These are phyloP conservation scores for Cucurbita moschata DNA, from an alignment of 306 rosid genomes.

Conservation along the genomic window DNA sequence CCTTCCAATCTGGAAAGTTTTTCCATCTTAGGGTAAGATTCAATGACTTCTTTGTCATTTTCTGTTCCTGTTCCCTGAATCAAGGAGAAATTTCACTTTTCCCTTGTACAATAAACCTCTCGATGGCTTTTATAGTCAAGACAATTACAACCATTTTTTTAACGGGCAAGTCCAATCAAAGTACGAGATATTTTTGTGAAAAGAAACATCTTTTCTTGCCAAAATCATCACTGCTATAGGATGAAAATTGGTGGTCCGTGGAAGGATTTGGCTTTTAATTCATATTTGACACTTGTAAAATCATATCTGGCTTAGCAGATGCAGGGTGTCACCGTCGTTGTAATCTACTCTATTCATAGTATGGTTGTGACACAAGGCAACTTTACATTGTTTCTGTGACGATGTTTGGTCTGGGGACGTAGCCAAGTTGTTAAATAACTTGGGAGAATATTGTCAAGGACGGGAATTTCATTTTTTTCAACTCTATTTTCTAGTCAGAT, in stretches of 20 bases:
- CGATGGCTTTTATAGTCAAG: not conserved
- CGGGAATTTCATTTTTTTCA: conserved; percentile 1
- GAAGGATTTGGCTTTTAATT: not conserved
- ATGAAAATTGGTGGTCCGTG: not conserved
- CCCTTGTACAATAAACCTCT: not conserved
- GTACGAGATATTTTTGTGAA: not conserved
- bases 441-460: not conserved
- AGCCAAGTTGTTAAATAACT: not conserved
- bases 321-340: not conserved
- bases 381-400: not conserved
- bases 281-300: not conserved
- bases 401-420: not conserved
- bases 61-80: not conserved
- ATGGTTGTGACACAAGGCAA: not conserved
- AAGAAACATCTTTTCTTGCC: not conserved
- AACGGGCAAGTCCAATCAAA: not conserved
- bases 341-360: too few species aligned
- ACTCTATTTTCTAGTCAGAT: not conserved
- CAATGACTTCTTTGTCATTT: not conserved
- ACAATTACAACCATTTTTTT: not conserved
- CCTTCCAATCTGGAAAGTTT: not conserved
- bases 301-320: not conserved
- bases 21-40: conserved; percentile 7
- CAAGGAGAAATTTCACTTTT: not conserved
- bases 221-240: not conserved